phyloP scores from a whole-genome alignment of 78 protist genomes.

The Chrysochromulina parva region DNA sequence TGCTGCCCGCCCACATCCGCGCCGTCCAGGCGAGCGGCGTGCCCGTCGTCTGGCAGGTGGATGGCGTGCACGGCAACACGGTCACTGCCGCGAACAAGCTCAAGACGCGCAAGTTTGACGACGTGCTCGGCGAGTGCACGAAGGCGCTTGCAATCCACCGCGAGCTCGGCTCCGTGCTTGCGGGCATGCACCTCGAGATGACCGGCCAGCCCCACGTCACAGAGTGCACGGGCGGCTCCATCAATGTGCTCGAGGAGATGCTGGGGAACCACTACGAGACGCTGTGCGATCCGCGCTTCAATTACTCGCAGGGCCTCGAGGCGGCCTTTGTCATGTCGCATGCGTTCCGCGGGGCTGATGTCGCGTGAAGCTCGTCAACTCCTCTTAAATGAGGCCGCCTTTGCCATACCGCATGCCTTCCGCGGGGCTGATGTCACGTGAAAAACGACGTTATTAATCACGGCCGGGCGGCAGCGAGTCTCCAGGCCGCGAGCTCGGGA shows the following conservation, averaged over 20 bases:
- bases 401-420: too few species aligned
- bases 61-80: conserved; percentile 45
- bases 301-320: conserved; percentile 49
- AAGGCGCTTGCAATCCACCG: conserved; percentile 11
- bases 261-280: conserved; percentile 50
- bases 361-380: too few species aligned
- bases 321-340: background rate
- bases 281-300: conserved; percentile 74
- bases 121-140: background rate
- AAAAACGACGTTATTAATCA: too few species aligned
- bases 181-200: conserved; percentile 42
- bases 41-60: conserved; percentile 21
- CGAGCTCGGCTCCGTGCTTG: background rate
- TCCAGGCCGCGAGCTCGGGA: too few species aligned
- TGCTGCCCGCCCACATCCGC: background rate
- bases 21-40: conserved; percentile 32
- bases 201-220: conserved; percentile 56
- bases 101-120: conserved; percentile 38
- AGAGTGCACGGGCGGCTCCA: conserved; percentile 58
- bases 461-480: too few species aligned
- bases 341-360: background rate
- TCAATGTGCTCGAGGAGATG: background rate
- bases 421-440: too few species aligned
- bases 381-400: too few species aligned
- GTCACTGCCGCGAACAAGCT: background rate